phyloP scores from a whole-genome alignment of 176 grass and related monocot genomes.

The Aegilops bicornis region DNA sequence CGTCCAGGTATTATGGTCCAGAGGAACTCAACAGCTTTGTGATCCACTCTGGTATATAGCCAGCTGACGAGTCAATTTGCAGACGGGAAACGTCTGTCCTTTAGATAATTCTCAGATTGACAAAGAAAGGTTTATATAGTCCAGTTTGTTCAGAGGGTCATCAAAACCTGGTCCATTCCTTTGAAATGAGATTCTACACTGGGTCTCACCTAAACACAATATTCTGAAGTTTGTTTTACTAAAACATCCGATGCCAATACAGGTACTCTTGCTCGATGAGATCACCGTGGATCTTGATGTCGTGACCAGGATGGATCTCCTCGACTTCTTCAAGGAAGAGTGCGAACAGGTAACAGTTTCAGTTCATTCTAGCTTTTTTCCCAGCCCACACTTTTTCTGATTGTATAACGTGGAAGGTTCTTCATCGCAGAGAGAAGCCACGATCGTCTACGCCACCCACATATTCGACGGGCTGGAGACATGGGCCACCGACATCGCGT shows the following conservation, averaged over 20 bases:
- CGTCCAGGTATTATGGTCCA: not conserved
- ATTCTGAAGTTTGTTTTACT: not conserved
- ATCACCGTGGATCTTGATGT: constrained; percentile 89
- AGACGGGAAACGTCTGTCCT: not conserved
- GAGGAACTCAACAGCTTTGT: not conserved
- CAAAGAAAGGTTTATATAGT: not conserved
- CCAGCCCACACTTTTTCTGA: not conserved
- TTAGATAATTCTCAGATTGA: not conserved
- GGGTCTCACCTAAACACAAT: not conserved
- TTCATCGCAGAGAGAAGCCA: constrained; percentile 64
- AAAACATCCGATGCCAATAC: constrained; percentile 6
- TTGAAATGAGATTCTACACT: not conserved
- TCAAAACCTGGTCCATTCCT: not conserved
- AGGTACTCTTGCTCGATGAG: constrained; percentile 93
- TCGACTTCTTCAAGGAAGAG: constrained; percentile 97
- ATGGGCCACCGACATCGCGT: constrained; percentile 77
- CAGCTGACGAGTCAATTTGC: not conserved
- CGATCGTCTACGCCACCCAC: constrained; percentile 87
- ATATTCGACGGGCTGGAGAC: constrained; percentile 92
- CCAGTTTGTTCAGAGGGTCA: not conserved
- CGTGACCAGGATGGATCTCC: constrained; percentile 93
- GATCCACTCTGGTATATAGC: not conserved
- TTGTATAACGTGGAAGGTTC: not conserved
- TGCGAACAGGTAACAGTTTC: constrained; percentile 64
- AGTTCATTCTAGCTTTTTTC: not conserved